Percentiles rank a stretch among this genome's conserved stretches.
phyloP scores from a whole-genome alignment of 2,329 filamentous ascomycete genomes.

The Apiospora marii region DNA sequence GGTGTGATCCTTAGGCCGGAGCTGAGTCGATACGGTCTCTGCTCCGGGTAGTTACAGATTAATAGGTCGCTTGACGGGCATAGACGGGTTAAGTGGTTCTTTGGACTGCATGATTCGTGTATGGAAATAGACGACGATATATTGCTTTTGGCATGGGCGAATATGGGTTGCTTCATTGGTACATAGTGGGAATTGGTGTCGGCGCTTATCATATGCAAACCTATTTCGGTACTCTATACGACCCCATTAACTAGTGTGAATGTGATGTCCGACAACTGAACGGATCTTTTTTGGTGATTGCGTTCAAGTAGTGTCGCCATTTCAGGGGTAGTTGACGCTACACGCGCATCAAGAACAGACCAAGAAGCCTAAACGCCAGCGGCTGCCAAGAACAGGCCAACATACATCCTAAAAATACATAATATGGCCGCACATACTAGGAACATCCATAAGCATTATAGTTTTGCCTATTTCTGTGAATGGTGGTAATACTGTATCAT shows the following conservation, averaged over 20 bases:
- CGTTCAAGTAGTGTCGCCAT: background rate
- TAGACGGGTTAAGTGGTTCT: background rate
- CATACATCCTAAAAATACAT: background rate
- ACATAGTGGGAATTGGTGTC: background rate
- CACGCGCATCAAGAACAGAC: background rate
- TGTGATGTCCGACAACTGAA: no score
- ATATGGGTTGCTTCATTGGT: no score
- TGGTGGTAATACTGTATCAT: background rate
- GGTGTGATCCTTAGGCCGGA: background rate
- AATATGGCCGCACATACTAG: accelerated
- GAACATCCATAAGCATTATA: background rate
- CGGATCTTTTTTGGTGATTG: background rate
- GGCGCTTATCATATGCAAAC: background rate
- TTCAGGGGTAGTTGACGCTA: background rate
- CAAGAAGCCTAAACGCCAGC: background rate
- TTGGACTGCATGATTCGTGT: background rate
- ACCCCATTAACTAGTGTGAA: no score
- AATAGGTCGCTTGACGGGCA: no score
- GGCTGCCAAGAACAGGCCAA: background rate
- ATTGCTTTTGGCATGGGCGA: background rate
- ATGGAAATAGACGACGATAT: background rate
- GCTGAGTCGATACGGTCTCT: background rate
- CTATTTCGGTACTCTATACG: background rate
- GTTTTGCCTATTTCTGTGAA: background rate
- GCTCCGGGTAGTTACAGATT: background rate